A percentile compares a stretch with the other conserved stretches of the same genome.
These are phyloP conservation scores for Allium cepa DNA, from an alignment of 106 monocot species.

Conservation along the genomic window DNA sequence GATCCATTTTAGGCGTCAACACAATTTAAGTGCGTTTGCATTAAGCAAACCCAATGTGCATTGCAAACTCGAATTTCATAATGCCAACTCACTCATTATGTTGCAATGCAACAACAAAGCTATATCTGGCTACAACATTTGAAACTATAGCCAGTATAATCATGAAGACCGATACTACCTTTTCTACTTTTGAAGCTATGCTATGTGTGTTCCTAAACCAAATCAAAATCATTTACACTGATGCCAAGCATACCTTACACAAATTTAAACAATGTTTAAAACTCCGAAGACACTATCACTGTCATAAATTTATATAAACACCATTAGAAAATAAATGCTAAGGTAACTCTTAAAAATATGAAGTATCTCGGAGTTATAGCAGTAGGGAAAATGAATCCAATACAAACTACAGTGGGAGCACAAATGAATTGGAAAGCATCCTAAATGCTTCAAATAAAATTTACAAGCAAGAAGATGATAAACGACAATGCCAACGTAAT, in stretches of 20 bases:
- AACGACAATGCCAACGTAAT: slow-evolving; percentile 32
- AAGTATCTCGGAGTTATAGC: slow-evolving; percentile 57
- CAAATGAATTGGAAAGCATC: slow-evolving; percentile 94
- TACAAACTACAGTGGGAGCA: slow-evolving; percentile 82
- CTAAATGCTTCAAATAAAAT: slow-evolving; percentile 87
- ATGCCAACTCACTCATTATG: too few species aligned
- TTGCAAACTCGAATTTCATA: too few species aligned
- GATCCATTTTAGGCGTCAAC: too few species aligned
- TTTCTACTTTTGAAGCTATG: slow-evolving; percentile 60
- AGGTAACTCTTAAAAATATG: background rate
- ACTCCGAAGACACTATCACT: too few species aligned
- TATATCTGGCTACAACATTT: slow-evolving; percentile 80
- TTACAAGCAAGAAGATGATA: slow-evolving; percentile 58
- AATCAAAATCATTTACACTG: background rate
- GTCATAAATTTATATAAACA: background rate
- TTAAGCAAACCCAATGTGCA: too few species aligned
- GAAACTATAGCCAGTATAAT: slow-evolving; percentile 80
- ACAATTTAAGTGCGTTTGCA: too few species aligned
- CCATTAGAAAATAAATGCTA: background rate
- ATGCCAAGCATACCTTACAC: background rate
- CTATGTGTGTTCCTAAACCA: slow-evolving; percentile 57
- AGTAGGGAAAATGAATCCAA: slow-evolving; percentile 89
- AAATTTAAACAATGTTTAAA: background rate
- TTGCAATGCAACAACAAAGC: slow-evolving; percentile 60
- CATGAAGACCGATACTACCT: slow-evolving; percentile 67